Percentiles rank a stretch among this genome's conserved stretches.
phyloP scores from a whole-genome alignment of 2,329 filamentous ascomycete species.

The Xylaria arbuscula region DNA sequence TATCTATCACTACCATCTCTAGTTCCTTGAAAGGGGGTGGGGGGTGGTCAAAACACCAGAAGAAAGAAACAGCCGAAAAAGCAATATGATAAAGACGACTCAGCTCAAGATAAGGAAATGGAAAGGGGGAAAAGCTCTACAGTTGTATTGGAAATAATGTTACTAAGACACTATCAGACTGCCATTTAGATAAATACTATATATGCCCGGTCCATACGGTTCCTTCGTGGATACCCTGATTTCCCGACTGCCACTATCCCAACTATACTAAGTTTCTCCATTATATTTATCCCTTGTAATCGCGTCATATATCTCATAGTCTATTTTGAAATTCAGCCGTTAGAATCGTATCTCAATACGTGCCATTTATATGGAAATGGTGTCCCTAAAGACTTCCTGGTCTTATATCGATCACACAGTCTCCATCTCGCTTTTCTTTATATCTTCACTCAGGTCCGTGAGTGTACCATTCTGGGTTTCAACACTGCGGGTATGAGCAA shows the following conservation, averaged over 20 bases:
- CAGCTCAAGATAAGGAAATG: too few species aligned
- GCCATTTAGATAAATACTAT: too few species aligned
- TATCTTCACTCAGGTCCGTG: conserved; percentile 21
- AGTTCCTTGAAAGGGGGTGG: too few species aligned
- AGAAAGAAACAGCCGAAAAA: too few species aligned
- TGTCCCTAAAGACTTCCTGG: not conserved
- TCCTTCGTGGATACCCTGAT: not conserved
- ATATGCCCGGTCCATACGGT: too few species aligned
- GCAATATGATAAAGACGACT: too few species aligned
- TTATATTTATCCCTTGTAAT: not conserved
- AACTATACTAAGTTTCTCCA: not conserved
- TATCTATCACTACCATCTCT: too few species aligned
- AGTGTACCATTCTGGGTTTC: conserved; percentile 10
- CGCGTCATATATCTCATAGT: not conserved
- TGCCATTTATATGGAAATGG: not conserved
- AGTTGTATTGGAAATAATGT: too few species aligned
- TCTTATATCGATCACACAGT: not conserved
- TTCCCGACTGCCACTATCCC: not conserved
- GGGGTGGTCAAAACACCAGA: too few species aligned
- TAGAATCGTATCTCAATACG: conserved; percentile 5
- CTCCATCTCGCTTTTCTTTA: conserved; percentile 4
- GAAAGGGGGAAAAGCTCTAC: too few species aligned
- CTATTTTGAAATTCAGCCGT: not conserved
- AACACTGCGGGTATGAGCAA: conserved; percentile 24
- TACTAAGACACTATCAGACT: too few species aligned